Percentiles rank a stretch among this genome's conserved stretches.
Conservation (phyloP, 306 rosid species). For the Inga laurina region DNA sequence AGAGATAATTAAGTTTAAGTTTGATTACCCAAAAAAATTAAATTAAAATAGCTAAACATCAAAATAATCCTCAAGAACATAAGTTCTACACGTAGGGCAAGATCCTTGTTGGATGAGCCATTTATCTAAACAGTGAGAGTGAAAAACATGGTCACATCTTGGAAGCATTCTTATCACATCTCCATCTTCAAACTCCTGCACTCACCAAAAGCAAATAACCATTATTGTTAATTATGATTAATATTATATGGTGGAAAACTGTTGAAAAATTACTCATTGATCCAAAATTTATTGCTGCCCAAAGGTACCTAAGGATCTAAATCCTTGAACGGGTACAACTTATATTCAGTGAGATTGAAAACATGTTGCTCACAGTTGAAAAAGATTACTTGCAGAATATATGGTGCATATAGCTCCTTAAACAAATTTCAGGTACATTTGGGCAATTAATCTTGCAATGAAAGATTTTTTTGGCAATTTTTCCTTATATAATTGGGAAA, state of each 20-base stretch:
- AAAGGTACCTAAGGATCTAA: too few species aligned
- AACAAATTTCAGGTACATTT: too few species aligned
- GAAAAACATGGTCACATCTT: slow-evolving; percentile 44
- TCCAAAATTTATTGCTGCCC: too few species aligned
- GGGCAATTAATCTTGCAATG: too few species aligned
- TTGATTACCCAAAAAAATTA: neutral
- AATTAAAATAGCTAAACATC: neutral
- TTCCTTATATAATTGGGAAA: neutral
- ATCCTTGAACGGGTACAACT: too few species aligned
- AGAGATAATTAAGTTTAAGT: neutral
- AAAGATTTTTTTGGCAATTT: too few species aligned
- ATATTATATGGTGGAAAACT: too few species aligned
- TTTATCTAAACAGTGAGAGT: slow-evolving; percentile 46
- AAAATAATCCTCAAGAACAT: neutral
- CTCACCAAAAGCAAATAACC: neutral
- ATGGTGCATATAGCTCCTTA: too few species aligned
- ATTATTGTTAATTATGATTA: neutral
- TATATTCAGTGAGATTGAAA: too few species aligned
- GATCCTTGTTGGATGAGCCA: slow-evolving; percentile 49
- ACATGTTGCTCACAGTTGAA: too few species aligned
- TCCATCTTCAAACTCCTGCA: slow-evolving; percentile 50
- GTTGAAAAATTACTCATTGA: too few species aligned
- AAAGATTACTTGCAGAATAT: too few species aligned
- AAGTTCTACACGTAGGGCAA: slow-evolving; percentile 50
- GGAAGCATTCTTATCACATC: slow-evolving; percentile 47